Conservation (phyloP, 805 yeast genomes). For the Pichia sporocuriosa region DNA sequence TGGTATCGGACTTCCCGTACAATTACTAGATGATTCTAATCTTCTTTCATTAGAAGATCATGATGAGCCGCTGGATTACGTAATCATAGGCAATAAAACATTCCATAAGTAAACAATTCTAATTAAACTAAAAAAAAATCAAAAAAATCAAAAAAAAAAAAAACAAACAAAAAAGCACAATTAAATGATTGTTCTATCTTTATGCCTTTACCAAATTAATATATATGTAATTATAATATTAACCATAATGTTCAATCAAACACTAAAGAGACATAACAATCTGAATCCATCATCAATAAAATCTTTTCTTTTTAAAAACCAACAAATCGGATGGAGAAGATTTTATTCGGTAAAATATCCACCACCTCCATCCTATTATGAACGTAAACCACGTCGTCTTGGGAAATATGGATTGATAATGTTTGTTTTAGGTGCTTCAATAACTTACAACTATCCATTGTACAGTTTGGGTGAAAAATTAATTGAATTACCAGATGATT, state of each 20-base stretch:
- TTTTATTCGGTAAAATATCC: slow-evolving; percentile 16
- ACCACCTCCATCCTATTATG: slow-evolving; percentile 16
- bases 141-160: too few relatives aligned
- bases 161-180: too few relatives aligned
- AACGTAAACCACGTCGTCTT: slow-evolving; percentile 1
- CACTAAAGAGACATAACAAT: too few relatives aligned
- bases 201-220: too few relatives aligned
- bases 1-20: slow-evolving; percentile 64
- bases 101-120: slow-evolving; percentile 3
- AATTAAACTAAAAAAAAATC: too few relatives aligned
- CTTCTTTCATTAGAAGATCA: slow-evolving; percentile 52
- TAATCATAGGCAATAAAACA: slow-evolving; percentile 37
- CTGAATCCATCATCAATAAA: too few relatives aligned
- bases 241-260: too few relatives aligned
- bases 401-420: slow-evolving; percentile 8
- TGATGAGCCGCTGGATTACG: slow-evolving; percentile 53
- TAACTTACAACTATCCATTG: slow-evolving; percentile 24
- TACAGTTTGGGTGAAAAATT: slow-evolving; percentile 23
- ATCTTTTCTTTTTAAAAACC: too few relatives aligned
- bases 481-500: slow-evolving; percentile 17
- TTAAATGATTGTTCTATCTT: too few relatives aligned
- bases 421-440: slow-evolving; percentile 22
- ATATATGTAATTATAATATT: too few relatives aligned
- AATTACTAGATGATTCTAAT: slow-evolving; percentile 36
- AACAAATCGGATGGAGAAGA: neutral